Evolutionary conservation across 768 basidiomycete species (phyloP), one percentile per base, ranked within the genome.

Genomic region (Auriscalpium vulgare): DNA sequence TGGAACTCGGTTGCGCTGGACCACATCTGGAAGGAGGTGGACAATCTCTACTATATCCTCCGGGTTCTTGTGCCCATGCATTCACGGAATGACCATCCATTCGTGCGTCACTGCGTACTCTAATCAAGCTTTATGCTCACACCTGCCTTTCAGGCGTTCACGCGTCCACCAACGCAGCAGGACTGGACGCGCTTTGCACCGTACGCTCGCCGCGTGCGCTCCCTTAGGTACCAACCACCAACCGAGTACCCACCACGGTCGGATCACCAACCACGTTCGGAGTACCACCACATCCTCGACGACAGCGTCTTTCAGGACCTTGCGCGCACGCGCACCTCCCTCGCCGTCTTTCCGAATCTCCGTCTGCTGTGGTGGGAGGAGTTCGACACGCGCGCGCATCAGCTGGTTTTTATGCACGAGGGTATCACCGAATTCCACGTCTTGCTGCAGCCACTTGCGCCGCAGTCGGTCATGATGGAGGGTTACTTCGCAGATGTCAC

Each of bases 391-490:
- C n/a, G 17, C 8, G 19, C 29, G 11, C 36, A 13, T 2, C 53
- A 46, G 47, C 44, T 6, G n/a, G 51, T 60, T 45, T 62, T 62
- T 38, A 62, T 62, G 61, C 61, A 62, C 47, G 61, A 62, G 52
- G 52, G 54, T 54, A 38, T 62, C 4, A 49, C 49, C 16, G 59
- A 62, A 44, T 57, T 57, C 53, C 19, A 45, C 19, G 56, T 60
- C 21, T 21, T 38, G 5, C 14, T 51, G n/a, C 37, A 29, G 9
- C 37, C 50, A 7, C 17, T 43, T 16, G 29, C 40, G 17, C 37
- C 3, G 34, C n/a, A 40, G 36, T 37, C 53, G 14, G 35, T 29
- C 44, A 46, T 43, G 11, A 10, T 36, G 19, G 38, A 53, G 13
- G 40, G 17, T 17, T 36, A 19, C 21, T 14, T 45, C 43, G 16